Conservation (phyloP, 2,329 filamentous ascomycete species). For the Alternaria sp. region DNA sequence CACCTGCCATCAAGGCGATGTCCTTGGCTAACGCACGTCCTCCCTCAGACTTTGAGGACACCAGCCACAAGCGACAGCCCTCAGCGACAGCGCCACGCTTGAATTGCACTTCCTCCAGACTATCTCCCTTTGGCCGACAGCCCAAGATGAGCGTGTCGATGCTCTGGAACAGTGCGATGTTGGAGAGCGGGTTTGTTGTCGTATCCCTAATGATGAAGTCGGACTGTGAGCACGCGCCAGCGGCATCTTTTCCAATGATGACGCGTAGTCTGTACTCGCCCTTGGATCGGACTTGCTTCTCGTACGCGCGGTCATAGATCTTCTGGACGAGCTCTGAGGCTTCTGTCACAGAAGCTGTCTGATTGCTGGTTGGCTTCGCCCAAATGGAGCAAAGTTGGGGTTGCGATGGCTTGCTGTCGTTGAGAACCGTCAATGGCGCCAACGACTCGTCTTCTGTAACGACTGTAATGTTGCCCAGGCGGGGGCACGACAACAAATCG, state of each 20-base stretch:
- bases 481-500: constrained; percentile 45
- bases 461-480: constrained; percentile 47
- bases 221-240: constrained; percentile 34
- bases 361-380: constrained; percentile 39
- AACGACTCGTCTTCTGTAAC: constrained; percentile 46
- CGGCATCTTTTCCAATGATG: constrained; percentile 37
- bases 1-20: constrained; percentile 44
- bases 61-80: constrained; percentile 44
- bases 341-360: constrained; percentile 28
- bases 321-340: constrained; percentile 43
- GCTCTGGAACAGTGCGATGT: constrained; percentile 37
- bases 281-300: constrained; percentile 48
- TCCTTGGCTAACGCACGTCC: constrained; percentile 49
- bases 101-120: constrained; percentile 51
- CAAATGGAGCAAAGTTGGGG: constrained; percentile 49
- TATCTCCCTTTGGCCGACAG: constrained; percentile 47
- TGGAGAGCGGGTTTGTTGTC: constrained; percentile 21
- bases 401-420: constrained; percentile 36
- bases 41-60: constrained; percentile 43
- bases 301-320: constrained; percentile 49
- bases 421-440: constrained; percentile 38
- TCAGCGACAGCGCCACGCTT: constrained; percentile 45
- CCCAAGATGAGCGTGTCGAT: constrained; percentile 46
- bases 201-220: constrained; percentile 46
- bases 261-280: constrained; percentile 41